Conservation (phyloP, 2,329 filamentous ascomycete genomes). For the Fonsecaea erecta region DNA sequence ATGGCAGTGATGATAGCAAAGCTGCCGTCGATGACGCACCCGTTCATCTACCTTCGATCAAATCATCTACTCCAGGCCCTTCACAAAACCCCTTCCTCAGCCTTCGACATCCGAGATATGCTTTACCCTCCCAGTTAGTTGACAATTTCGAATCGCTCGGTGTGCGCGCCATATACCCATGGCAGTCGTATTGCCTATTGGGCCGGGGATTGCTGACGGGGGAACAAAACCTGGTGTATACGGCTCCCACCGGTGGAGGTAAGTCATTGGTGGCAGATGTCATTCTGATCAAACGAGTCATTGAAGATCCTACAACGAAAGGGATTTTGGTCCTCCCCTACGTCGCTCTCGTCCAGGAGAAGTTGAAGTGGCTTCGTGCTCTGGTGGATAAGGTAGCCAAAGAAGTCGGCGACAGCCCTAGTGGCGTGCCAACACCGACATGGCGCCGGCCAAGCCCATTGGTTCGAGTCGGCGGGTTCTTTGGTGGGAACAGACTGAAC, state of each 20-base stretch:
- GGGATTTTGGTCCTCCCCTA: constrained; percentile 76
- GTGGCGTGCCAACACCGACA: constrained; percentile 47
- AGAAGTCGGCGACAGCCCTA: constrained; percentile 39
- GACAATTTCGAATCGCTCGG: constrained; percentile 68
- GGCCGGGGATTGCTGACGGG: constrained; percentile 69
- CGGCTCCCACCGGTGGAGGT: constrained; percentile 76
- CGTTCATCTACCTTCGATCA: constrained; percentile 3
- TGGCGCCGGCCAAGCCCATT: constrained; percentile 58
- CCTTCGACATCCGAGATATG: constrained; percentile 67
- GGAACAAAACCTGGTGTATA: constrained; percentile 74
- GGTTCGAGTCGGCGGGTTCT: constrained; percentile 72
- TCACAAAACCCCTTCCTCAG: constrained; percentile 57
- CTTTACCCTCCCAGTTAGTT: constrained; percentile 63
- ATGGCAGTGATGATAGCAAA: neutral
- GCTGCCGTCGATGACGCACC: neutral
- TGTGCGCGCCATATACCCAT: constrained; percentile 76
- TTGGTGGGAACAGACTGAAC: constrained; percentile 71
- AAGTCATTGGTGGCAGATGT: constrained; percentile 74
- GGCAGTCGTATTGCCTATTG: constrained; percentile 76
- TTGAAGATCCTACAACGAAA: constrained; percentile 67
- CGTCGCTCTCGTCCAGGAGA: constrained; percentile 79
- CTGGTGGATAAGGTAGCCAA: constrained; percentile 65
- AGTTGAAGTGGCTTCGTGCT: constrained; percentile 72
- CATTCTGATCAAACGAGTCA: constrained; percentile 71
- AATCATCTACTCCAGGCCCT: constrained; percentile 41